phyloP scores from a whole-genome alignment of 2,329 filamentous ascomycete genomes.

The Trichoderma sp. region DNA sequence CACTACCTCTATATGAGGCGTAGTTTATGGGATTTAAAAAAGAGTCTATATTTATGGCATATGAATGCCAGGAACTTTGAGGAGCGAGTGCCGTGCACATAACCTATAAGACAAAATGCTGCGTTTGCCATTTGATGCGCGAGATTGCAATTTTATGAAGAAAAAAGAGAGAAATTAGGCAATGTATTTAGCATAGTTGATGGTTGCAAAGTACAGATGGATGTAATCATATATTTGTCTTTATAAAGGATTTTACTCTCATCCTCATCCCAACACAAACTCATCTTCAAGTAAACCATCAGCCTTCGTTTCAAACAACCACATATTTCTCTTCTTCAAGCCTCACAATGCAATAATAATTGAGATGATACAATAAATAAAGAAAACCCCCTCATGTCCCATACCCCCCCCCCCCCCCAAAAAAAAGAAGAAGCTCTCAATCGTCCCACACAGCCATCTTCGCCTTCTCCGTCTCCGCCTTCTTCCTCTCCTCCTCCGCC shows the following conservation, averaged over 20 bases:
- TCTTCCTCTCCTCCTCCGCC: conserved; percentile 62
- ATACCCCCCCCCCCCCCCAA: too few species aligned
- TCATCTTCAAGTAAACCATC: neutral
- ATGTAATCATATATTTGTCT: neutral
- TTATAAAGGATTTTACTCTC: neutral
- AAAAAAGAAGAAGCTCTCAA: conserved; percentile 40
- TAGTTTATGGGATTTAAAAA: neutral
- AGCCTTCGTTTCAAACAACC: neutral
- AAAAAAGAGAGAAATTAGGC: neutral
- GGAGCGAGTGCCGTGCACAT: neutral
- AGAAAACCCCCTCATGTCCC: neutral
- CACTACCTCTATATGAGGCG: neutral
- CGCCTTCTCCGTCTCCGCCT: conserved; percentile 71
- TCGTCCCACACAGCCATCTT: conserved; percentile 88
- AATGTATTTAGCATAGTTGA: neutral
- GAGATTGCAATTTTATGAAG: neutral
- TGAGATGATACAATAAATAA: neutral
- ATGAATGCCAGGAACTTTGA: too few species aligned
- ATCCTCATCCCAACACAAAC: neutral
- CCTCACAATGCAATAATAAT: neutral
- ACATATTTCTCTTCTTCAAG: neutral
- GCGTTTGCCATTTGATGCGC: neutral
- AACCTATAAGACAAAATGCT: neutral
- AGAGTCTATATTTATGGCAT: neutral
- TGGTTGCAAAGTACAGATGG: neutral